phyloP scores from a whole-genome alignment of 257 asterid species.

The Cynanchum wilfordii region DNA sequence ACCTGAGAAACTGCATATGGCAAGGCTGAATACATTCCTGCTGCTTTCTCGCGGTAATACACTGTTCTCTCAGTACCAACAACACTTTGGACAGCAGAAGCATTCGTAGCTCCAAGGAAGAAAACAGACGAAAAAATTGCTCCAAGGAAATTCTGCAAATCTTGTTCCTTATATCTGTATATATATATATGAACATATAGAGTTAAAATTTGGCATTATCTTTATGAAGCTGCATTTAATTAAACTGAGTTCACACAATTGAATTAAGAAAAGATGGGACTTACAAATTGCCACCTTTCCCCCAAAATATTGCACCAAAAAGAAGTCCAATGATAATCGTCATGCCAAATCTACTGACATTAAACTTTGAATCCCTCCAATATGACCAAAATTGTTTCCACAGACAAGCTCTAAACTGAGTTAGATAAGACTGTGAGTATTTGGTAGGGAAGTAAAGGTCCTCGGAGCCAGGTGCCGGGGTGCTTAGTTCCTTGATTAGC shows the following conservation, averaged over 20 bases:
- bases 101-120: constrained; percentile 72
- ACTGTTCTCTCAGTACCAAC: constrained; percentile 70
- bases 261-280: not conserved
- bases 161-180: constrained; percentile 67
- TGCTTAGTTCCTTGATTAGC: constrained; percentile 42
- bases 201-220: not conserved
- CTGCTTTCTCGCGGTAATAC: constrained; percentile 81
- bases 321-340: constrained; percentile 33
- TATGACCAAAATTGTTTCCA: constrained; percentile 54
- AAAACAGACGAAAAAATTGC: constrained; percentile 73
- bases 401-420: constrained; percentile 51
- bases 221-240: not conserved
- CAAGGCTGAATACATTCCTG: constrained; percentile 81
- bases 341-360: constrained; percentile 37
- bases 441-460: constrained; percentile 39
- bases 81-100: constrained; percentile 61
- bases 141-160: constrained; percentile 67
- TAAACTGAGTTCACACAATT: not conserved
- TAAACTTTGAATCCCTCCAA: constrained; percentile 48
- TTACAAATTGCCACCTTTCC: constrained; percentile 32
- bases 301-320: constrained; percentile 48
- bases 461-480: constrained; percentile 36
- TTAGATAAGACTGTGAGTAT: constrained; percentile 36
- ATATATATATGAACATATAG: too few relatives aligned
- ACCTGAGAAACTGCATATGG: constrained; percentile 87